phyloP scores from a whole-genome alignment of 2,329 filamentous ascomycete genomes.

The Sarocladium brachiariae region DNA sequence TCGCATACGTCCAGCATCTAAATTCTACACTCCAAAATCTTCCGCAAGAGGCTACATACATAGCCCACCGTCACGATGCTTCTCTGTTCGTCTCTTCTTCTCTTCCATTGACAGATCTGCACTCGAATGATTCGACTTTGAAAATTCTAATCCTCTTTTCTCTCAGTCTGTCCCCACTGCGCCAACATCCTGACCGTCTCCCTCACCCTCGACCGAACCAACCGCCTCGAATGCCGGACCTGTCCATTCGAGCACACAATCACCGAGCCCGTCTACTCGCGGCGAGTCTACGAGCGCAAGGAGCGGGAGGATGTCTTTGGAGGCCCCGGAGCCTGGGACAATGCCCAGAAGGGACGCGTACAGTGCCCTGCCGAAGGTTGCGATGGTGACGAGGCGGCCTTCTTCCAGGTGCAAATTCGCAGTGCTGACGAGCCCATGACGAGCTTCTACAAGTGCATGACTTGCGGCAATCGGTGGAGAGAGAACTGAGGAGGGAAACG shows the following conservation, averaged over 20 bases:
- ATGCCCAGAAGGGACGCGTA: constrained; percentile 75
- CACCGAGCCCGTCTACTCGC: constrained; percentile 69
- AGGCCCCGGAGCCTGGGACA: constrained; percentile 81
- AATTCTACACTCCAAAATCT: not conserved
- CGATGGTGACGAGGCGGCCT: constrained; percentile 78
- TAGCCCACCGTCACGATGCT: constrained; percentile 42
- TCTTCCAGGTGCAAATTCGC: constrained; percentile 94
- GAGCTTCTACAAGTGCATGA: constrained; percentile 82
- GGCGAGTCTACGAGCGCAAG: constrained; percentile 79
- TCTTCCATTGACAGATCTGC: too few relatives aligned
- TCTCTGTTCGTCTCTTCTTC: constrained; percentile 49
- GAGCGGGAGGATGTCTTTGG: constrained; percentile 88
- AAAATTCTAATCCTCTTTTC: too few relatives aligned
- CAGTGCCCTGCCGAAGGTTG: constrained; percentile 80
- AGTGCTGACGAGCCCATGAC: constrained; percentile 99
- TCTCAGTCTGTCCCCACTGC: constrained; percentile 68
- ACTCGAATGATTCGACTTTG: too few relatives aligned
- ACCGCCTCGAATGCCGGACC: constrained; percentile 90
- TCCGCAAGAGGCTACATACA: not conserved
- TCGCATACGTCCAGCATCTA: not conserved
- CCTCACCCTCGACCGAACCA: constrained; percentile 48
- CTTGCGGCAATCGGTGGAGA: constrained; percentile 58
- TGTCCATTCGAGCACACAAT: constrained; percentile 90
- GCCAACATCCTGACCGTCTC: constrained; percentile 77
- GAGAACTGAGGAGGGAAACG: constrained; percentile 44